Percentiles rank a stretch among this genome's conserved stretches.
Evolutionary conservation across 2,329 filamentous ascomycete species (phyloP).

Genomic region (Penicillium freii): DNA sequence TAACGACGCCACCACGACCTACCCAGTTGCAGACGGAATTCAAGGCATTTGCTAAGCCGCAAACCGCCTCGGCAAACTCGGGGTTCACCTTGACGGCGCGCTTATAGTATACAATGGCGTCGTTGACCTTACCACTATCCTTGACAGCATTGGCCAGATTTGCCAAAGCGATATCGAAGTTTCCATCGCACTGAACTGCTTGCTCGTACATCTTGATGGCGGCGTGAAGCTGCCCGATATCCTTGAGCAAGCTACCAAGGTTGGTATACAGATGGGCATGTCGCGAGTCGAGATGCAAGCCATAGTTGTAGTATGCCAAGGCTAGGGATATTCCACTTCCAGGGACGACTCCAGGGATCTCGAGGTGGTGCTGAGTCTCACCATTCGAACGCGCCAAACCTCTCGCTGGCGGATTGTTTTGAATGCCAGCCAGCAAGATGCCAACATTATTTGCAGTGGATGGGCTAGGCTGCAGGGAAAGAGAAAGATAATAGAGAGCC

Average conservation of each 20-base stretch:
- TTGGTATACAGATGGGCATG: constrained; percentile 98
- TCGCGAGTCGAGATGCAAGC: constrained; percentile 76
- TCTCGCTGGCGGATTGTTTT: constrained; percentile 60
- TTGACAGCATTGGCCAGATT: constrained; percentile 98
- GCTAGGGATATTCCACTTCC: constrained; percentile 87
- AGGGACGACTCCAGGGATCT: constrained; percentile 74
- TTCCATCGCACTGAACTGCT: constrained; percentile 86
- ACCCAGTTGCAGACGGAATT: constrained; percentile 97
- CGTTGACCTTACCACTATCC: constrained; percentile 85
- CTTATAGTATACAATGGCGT: constrained; percentile 89
- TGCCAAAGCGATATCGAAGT: constrained; percentile 93
- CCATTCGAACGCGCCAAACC: constrained; percentile 32
- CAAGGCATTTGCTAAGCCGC: constrained; percentile 87
- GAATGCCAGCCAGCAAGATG: constrained; percentile 91
- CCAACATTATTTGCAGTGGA: constrained; percentile 98
- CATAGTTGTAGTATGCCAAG: constrained; percentile 93
- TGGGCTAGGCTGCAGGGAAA: constrained; percentile 91
- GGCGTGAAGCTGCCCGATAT: constrained; percentile 86
- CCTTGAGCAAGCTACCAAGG: constrained; percentile 88
- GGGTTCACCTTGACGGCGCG: constrained; percentile 89
- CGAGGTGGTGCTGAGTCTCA: constrained; percentile 45
- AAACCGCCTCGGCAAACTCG: constrained; percentile 94
- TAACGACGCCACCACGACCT: constrained; percentile 78
- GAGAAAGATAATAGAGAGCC: constrained; percentile 89
- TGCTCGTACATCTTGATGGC: constrained; percentile 98